Evolutionary conservation across 805 yeast genomes (phyloP).

Genomic region (Saturnispora bothae): DNA sequence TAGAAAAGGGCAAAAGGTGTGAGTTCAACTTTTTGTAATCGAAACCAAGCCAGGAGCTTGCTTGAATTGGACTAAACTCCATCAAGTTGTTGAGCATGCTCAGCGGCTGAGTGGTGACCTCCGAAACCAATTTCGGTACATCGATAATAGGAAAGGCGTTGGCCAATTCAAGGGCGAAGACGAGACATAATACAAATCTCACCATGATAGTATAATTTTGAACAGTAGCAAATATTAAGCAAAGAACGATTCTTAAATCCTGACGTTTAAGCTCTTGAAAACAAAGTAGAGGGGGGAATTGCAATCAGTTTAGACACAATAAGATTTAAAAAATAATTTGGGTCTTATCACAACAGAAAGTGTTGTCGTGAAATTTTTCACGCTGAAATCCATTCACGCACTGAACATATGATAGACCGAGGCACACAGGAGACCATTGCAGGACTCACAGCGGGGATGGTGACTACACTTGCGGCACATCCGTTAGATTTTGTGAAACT

Average conservation of each 20-base stretch:
- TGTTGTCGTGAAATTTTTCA: neutral
- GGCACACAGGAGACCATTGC: slow-evolving; percentile 29
- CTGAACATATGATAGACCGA: slow-evolving; percentile 1
- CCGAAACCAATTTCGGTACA: neutral
- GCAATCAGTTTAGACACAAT: too few relatives aligned
- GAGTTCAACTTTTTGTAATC: neutral
- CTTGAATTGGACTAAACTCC: neutral
- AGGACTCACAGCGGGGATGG: slow-evolving; percentile 73
- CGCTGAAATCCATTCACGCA: neutral
- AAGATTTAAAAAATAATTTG: too few relatives aligned
- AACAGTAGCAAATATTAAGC: neutral
- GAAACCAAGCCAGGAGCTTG: neutral
- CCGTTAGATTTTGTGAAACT: slow-evolving; percentile 84
- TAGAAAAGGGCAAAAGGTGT: neutral
- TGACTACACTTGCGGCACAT: slow-evolving; percentile 73
- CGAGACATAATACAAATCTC: too few relatives aligned
- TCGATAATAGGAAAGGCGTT: neutral
- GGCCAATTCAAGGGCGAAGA: neutral
- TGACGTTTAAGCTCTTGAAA: neutral
- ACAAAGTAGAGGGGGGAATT: too few relatives aligned
- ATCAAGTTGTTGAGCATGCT: neutral
- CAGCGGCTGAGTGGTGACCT: neutral
- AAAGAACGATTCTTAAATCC: too few relatives aligned
- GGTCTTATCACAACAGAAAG: neutral
- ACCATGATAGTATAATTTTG: too few relatives aligned